Evolutionary conservation across 106 monocot species (phyloP).

Genomic region (Allium cepa): DNA sequence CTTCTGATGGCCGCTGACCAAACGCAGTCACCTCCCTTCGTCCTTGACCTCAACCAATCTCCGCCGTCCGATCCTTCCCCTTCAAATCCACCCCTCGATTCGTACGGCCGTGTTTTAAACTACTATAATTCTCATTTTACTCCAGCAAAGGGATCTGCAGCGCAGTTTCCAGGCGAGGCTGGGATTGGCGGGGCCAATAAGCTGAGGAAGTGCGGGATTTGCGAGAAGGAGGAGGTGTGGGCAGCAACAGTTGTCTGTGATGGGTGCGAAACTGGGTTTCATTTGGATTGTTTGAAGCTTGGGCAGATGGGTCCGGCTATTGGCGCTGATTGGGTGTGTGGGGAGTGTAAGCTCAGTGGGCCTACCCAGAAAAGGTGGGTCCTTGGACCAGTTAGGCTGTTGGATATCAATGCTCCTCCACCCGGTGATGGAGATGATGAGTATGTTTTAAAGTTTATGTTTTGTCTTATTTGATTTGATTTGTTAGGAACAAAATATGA

Average conservation of each 20-base stretch:
- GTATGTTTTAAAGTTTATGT: constrained; percentile 2
- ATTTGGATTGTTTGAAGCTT: constrained; percentile 46
- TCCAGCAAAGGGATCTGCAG: constrained; percentile 13
- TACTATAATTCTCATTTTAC: constrained; percentile 15
- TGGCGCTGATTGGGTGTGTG: constrained; percentile 75
- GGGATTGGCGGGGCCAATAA: constrained; percentile 46
- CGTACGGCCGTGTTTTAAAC: constrained; percentile 32
- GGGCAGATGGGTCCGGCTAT: constrained; percentile 4
- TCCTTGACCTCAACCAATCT: constrained; percentile 10
- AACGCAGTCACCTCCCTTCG: not conserved
- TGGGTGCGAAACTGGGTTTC: constrained; percentile 95
- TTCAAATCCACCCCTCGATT: constrained; percentile 20
- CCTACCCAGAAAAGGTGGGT: constrained; percentile 51
- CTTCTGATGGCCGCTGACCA: too few relatives aligned
- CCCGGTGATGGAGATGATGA: constrained; percentile 35
- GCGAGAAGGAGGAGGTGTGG: constrained; percentile 47
- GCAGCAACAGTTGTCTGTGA: constrained; percentile 76
- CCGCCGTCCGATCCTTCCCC: constrained; percentile 20
- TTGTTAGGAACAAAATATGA: not conserved
- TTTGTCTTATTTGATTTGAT: constrained; percentile 1
- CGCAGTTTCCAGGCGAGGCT: constrained; percentile 75
- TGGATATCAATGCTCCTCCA: constrained; percentile 81
- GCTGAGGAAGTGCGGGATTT: constrained; percentile 43
- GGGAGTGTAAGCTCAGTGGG: constrained; percentile 44
- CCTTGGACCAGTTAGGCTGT: constrained; percentile 35